Base-by-base conservation (phyloP, 495 filamentous ascomycete genomes). In the Rhypophila decipiens region DNA sequence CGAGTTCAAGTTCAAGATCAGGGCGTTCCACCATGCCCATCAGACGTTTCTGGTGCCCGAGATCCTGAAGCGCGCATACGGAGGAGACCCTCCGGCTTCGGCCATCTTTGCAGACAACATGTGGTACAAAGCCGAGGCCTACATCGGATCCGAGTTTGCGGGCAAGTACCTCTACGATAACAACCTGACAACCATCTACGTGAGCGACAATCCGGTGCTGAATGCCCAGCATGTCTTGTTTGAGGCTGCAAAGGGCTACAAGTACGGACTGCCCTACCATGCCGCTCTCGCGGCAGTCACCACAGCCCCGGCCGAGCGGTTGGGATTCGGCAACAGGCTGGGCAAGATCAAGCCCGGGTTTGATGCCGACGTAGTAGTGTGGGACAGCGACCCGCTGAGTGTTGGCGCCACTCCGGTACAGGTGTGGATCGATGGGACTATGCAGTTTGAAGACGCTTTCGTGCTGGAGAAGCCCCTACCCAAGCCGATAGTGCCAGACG, bases 351-450 rank as follows among this genome's bases (percentile, higher is more conserved):
- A 76, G 58, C 64, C 73, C 18, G 80, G 81, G 0, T 83, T 78
- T 47, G 82, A 85, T 56, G 82, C 81, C 18, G 82, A 85, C 52
- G 46, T 85, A 18, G 82, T 83, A 2, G 71, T 84, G 8, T 85
- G 80, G 80, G 80, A 84, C 53, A 77, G 72, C 39, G 78, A 85
- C 55, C 82, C 82, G 23, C 61, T 85, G 4, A 71, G 70, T 34
- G 69, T 78, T 0, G 82, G 82, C 9, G 80, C 81, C 1, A 66
- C 80, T 4, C 78, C 82, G 0, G 59, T 76, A 1, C 78, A 84
- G 47, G 78, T 85, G 2, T 85, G 74, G 72, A 80, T 85, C 49
- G 82, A 85, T 54, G 81, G 82, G 5, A 76, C 65, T 11, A 67
- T 71, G 2, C 70, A 73, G 41, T 71, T 71, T 20, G 67, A 75